phyloP scores from a whole-genome alignment of 164 flowering plant species.

The Annona cherimola region DNA sequence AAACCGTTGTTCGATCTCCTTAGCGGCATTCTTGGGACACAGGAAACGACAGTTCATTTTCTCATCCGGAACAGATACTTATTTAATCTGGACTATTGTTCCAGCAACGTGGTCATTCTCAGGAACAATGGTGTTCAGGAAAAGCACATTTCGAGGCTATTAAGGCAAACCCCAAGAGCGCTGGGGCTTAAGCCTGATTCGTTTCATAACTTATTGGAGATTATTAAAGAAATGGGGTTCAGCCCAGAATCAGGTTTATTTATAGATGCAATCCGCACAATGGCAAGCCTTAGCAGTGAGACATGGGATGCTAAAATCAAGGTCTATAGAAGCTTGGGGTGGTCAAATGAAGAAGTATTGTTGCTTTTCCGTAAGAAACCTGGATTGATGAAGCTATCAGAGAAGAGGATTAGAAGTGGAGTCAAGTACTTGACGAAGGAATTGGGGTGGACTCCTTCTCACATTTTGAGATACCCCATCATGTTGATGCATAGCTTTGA shows the following conservation, averaged over 20 bases:
- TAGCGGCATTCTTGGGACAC: neutral
- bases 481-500: slow-evolving; percentile 5
- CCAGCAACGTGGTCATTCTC: slow-evolving; percentile 2
- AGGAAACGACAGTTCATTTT: neutral
- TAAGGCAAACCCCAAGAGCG: neutral
- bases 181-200: neutral
- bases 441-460: neutral
- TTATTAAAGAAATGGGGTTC: slow-evolving; percentile 9
- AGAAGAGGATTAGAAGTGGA: slow-evolving; percentile 6
- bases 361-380: slow-evolving; percentile 7
- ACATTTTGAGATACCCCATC: neutral
- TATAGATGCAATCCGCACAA: neutral
- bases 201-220: slow-evolving; percentile 1
- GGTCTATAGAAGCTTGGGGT: slow-evolving; percentile 8
- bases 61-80: neutral
- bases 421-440: slow-evolving; percentile 9
- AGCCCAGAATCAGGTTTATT: slow-evolving; percentile 3
- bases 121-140: slow-evolving; percentile 1
- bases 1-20: slow-evolving; percentile 2
- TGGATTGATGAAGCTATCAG: neutral
- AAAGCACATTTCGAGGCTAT: neutral
- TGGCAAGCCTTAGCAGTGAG: slow-evolving; percentile 2
- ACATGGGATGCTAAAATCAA: slow-evolving; percentile 11
- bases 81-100: neutral
- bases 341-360: slow-evolving; percentile 8